These are phyloP conservation scores for Diaporthe caulivora DNA, from an alignment of 2,329 filamentous ascomycete genomes.

Conservation along the genomic window DNA sequence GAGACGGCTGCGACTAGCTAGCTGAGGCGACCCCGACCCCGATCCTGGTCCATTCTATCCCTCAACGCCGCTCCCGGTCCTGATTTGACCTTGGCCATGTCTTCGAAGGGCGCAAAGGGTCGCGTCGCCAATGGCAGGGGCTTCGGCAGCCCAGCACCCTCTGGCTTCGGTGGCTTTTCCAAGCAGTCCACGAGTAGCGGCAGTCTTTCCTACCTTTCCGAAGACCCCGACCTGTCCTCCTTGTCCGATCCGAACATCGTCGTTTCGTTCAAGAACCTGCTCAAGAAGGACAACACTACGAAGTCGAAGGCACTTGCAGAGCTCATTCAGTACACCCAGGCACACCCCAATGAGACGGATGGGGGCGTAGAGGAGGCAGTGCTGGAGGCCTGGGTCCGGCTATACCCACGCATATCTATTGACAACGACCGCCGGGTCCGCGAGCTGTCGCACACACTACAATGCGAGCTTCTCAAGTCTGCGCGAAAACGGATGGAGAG, in stretches of 20 bases:
- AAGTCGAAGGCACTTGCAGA: conserved; percentile 93
- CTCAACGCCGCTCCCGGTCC: not conserved
- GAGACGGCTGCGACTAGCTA: not conserved
- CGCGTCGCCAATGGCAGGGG: conserved; percentile 37
- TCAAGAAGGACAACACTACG: conserved; percentile 93
- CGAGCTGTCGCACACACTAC: conserved; percentile 84
- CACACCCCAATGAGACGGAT: conserved; percentile 55
- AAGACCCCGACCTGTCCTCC: conserved; percentile 82
- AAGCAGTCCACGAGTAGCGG: conserved; percentile 54
- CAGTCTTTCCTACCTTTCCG: conserved; percentile 85
- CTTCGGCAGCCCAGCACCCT: conserved; percentile 40
- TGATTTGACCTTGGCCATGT: conserved; percentile 15
- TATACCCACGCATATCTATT: conserved; percentile 91
- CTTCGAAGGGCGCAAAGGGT: conserved; percentile 32
- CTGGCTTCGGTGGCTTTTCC: conserved; percentile 57
- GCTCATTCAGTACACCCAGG: conserved; percentile 67
- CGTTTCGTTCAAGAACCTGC: conserved; percentile 91
- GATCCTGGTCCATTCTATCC: not conserved
- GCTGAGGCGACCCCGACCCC: not conserved
- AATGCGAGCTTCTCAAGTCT: conserved; percentile 71
- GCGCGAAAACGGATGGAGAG: conserved; percentile 87
- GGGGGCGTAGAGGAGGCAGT: conserved; percentile 82
- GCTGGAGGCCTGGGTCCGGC: conserved; percentile 88
- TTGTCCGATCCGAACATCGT: conserved; percentile 86
- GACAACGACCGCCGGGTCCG: conserved; percentile 90